These are phyloP conservation scores for Suhomyces yuchorum DNA, from an alignment of 1,139 yeast species.

Conservation along the genomic window DNA sequence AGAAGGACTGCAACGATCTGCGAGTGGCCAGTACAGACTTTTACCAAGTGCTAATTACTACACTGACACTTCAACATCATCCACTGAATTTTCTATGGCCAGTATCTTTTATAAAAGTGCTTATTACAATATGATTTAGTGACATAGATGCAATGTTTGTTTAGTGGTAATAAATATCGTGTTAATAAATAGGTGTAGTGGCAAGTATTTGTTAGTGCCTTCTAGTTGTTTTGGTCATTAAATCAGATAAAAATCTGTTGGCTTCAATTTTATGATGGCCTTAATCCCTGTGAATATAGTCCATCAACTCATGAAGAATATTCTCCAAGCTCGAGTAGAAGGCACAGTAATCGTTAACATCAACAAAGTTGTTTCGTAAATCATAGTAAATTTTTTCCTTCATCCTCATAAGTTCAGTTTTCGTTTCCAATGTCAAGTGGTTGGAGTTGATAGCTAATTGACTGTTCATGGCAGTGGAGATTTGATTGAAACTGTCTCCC, in stretches of 20 bases:
- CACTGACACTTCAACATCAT: too few relatives aligned
- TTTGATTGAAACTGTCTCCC: neutral
- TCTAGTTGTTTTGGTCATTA: neutral
- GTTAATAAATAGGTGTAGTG: neutral
- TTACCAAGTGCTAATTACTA: too few relatives aligned
- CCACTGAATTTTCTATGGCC: too few relatives aligned
- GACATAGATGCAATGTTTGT: too few relatives aligned
- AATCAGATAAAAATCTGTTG: neutral
- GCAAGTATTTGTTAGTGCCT: neutral
- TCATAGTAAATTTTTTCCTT: constrained; percentile 46
- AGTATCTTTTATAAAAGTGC: too few relatives aligned
- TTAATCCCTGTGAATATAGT: constrained; percentile 29
- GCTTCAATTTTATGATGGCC: too few relatives aligned
- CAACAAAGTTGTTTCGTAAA: constrained; percentile 47
- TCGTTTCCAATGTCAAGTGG: constrained; percentile 15
- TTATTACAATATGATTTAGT: too few relatives aligned
- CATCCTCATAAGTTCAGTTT: constrained; percentile 34
- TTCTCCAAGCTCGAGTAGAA: constrained; percentile 47
- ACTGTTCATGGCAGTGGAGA: constrained; percentile 2
- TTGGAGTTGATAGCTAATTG: constrained; percentile 16
- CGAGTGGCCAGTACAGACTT: too few relatives aligned
- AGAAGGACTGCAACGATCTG: too few relatives aligned
- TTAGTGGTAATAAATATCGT: neutral
- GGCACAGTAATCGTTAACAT: constrained; percentile 49
- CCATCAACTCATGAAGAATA: constrained; percentile 43